These are phyloP conservation scores for Meredithiella fracta DNA, from an alignment of 2,329 filamentous ascomycete species.

Conservation along the genomic window DNA sequence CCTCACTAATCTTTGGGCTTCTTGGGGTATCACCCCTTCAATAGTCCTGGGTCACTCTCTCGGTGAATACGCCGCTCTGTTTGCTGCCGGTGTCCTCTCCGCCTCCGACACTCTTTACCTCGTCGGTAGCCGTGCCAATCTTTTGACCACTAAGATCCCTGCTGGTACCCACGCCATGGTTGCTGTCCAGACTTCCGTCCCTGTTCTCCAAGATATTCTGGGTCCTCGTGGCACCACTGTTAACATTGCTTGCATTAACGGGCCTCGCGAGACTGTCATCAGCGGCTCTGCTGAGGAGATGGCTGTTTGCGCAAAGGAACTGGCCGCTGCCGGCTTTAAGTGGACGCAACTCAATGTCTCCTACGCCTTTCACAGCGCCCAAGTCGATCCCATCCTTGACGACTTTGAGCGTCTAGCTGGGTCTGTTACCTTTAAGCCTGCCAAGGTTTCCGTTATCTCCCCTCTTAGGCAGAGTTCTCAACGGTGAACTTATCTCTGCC, in stretches of 20 bases:
- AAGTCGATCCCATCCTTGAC: constrained; percentile 38
- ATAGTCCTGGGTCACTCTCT: constrained; percentile 46
- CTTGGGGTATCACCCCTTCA: constrained; percentile 37
- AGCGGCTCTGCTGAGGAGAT: constrained; percentile 29
- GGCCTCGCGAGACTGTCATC: constrained; percentile 59
- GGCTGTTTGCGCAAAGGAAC: constrained; percentile 26
- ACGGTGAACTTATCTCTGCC: constrained; percentile 32
- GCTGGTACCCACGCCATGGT: constrained; percentile 47
- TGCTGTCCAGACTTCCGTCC: constrained; percentile 30
- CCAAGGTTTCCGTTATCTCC: constrained; percentile 44
- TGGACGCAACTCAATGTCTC: constrained; percentile 32
- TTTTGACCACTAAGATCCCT: constrained; percentile 49
- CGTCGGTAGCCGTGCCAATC: constrained; percentile 48
- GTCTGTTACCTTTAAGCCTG: constrained; percentile 25
- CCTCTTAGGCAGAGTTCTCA: constrained; percentile 37
- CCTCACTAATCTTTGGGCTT: constrained; percentile 37
- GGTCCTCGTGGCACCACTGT: constrained; percentile 25
- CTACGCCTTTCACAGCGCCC: constrained; percentile 37
- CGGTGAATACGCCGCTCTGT: constrained; percentile 58
- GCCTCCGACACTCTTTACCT: constrained; percentile 56
- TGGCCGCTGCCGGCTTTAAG: constrained; percentile 24
- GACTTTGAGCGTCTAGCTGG: constrained; percentile 36
- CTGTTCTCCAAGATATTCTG: constrained; percentile 37
- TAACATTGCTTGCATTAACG: constrained; percentile 57
- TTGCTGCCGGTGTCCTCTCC: constrained; percentile 54